Base-by-base conservation (phyloP, 805 yeast genomes). In the Candida nemodendra region DNA sequence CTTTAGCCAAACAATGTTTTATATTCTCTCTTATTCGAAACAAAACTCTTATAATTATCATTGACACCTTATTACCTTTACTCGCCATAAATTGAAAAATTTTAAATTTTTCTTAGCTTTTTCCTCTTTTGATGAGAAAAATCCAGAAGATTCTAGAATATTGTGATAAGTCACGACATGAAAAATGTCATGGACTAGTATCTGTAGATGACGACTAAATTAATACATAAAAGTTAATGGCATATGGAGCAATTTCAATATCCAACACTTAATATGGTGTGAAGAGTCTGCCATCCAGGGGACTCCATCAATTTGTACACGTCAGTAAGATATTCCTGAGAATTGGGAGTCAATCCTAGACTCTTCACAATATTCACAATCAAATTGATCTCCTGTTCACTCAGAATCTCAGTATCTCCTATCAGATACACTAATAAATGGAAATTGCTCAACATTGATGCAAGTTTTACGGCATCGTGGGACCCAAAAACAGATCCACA, bases 251-350 rank as follows among this genome's bases (percentile, higher is more conserved):
- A 21, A 7, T 21, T 11, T 12, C 18, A 45, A 29, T 42, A 39
- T 4, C 49, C 50, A 33, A 51, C 45, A 15, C 39, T 41, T 9
- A 56, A 26, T 29, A 79, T 77, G 27, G 89, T 76, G 23, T 79
- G 57, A 41, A 88, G 64, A 1, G 95, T 84, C 69, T 81, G 84
- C 96, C 96, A 88, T 1, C 93, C 93, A 0, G 84, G 79, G 18
- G 76, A 59, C 43, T 81, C 79, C 17, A 81, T 62, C 34, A 83
- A 63, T 36, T 66, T 67, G 42, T 74, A 68, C 36, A 47, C 37
- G 6, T 33, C 42, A 11, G 40, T 31, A 13, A 34, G 34, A 16
- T 42, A 42, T 5, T 40, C 34, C 8, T 72, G 74, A 37, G 74
- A 75, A 21, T 68, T 72, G 16, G 32, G 26, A n/a, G 35, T 11